Evolutionary conservation across 1,139 yeast species (phyloP).

Genomic region (Candida labiduridarum): DNA sequence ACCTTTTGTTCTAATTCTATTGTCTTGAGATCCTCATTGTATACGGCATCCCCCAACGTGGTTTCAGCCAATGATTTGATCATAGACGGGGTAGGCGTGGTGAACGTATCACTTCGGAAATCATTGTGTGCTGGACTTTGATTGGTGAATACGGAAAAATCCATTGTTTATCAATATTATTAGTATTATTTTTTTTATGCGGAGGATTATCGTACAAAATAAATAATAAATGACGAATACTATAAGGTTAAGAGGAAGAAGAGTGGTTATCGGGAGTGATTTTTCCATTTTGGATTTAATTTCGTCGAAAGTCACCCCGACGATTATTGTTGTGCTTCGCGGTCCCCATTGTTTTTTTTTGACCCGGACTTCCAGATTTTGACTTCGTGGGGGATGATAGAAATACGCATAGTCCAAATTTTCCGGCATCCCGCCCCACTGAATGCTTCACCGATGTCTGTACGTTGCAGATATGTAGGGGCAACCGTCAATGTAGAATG

Average conservation of each 20-base stretch:
- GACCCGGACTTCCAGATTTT: not conserved
- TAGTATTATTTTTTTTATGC: not conserved
- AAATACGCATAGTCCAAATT: too few relatives aligned
- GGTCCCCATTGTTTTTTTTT: not conserved
- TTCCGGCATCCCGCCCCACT: too few relatives aligned
- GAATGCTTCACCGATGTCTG: too few relatives aligned
- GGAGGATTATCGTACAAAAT: not conserved
- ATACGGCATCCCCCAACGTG: conserved; percentile 46
- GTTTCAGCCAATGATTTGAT: conserved; percentile 29
- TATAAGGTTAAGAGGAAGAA: not conserved
- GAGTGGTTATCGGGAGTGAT: not conserved
- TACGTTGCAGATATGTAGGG: too few relatives aligned
- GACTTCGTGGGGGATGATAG: not conserved
- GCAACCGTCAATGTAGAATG: too few relatives aligned
- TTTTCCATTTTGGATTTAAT: not conserved
- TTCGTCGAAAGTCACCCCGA: too few relatives aligned
- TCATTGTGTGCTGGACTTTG: conserved; percentile 37
- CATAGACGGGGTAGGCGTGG: conserved; percentile 47
- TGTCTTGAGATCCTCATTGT: conserved; percentile 45
- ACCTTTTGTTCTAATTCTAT: conserved; percentile 36
- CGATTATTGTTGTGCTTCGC: not conserved
- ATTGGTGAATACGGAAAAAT: conserved; percentile 21
- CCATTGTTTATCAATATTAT: conserved; percentile 14
- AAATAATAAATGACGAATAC: not conserved
- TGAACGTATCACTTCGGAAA: conserved; percentile 51